phyloP scores from a whole-genome alignment of 345 rosid genomes.

The Geranium rotundifolium region DNA sequence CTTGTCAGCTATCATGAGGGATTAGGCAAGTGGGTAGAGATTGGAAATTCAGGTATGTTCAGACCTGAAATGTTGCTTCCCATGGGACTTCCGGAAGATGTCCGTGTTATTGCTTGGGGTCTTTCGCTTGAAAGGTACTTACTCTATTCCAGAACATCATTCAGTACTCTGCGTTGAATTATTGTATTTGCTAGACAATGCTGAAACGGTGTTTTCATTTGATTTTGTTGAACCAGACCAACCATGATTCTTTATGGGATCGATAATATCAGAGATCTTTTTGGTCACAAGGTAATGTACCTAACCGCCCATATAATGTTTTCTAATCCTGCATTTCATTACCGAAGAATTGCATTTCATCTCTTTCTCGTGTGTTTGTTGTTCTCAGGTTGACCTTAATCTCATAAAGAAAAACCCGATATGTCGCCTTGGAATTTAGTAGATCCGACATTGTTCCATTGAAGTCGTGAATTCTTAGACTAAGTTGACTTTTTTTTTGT shows the following conservation, averaged over 20 bases:
- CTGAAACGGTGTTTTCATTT: neutral
- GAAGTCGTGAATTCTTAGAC: too few species aligned
- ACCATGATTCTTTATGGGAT: conserved; percentile 82
- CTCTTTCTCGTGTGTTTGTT: neutral
- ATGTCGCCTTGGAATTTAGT: conserved; percentile 53
- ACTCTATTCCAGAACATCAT: neutral
- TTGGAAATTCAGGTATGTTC: conserved; percentile 95
- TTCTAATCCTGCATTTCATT: neutral
- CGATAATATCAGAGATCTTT: conserved; percentile 83
- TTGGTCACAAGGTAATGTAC: conserved; percentile 72
- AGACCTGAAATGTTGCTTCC: conserved; percentile 92
- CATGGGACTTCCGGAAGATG: conserved; percentile 92
- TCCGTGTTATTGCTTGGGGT: conserved; percentile 87
- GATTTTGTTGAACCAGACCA: conserved; percentile 39
- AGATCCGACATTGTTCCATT: neutral
- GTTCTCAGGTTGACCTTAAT: conserved; percentile 68
- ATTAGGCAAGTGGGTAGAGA: conserved; percentile 77
- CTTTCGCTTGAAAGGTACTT: conserved; percentile 90
- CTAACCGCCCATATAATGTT: too few species aligned
- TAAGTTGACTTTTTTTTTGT: too few species aligned
- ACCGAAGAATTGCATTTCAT: too few species aligned
- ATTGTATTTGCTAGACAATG: neutral
- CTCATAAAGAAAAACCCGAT: conserved; percentile 69
- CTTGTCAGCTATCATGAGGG: conserved; percentile 70
- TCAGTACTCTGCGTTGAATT: neutral